Evolutionary conservation across 2,329 filamentous ascomycete species (phyloP).

Genomic region (Colletotrichum sojae): DNA sequence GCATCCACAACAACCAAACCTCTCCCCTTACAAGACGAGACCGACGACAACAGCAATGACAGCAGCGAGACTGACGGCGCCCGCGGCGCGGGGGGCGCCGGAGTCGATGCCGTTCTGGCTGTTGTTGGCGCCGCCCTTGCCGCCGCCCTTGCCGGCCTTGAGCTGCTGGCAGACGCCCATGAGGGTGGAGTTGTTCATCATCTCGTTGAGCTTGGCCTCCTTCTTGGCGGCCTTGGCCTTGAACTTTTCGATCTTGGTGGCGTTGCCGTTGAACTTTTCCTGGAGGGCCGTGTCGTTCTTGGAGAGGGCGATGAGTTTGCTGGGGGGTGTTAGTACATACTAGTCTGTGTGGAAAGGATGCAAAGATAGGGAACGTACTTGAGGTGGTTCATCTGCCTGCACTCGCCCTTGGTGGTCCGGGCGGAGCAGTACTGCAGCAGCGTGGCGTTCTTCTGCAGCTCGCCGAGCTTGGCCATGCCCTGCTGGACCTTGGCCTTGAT

Average conservation of each 20-base stretch:
- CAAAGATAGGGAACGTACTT: conserved; percentile 25
- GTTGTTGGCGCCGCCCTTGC: conserved; percentile 20
- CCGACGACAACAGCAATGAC: conserved; percentile 31
- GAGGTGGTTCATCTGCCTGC: conserved; percentile 30
- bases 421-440: conserved; percentile 35
- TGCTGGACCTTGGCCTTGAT: conserved; percentile 45
- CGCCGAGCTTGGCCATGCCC: conserved; percentile 37
- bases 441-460: conserved; percentile 34
- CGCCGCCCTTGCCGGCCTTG: conserved; percentile 27
- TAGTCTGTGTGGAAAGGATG: no score
- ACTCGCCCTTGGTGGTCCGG: conserved; percentile 30
- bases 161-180: conserved; percentile 41
- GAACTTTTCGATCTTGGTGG: conserved; percentile 52
- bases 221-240: conserved; percentile 46
- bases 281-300: conserved; percentile 45
- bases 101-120: conserved; percentile 36
- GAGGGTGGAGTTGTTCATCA: conserved; percentile 54
- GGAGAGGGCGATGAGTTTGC: conserved; percentile 35
- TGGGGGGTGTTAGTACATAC: conserved; percentile 21
- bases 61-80: conserved; percentile 33
- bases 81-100: conserved; percentile 26
- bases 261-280: conserved; percentile 52
- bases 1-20: no score
- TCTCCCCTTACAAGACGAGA: conserved; percentile 39
- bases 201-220: conserved; percentile 38